Conservation (phyloP, 139 green algal species). For the Mychonastes homosphaera region DNA sequence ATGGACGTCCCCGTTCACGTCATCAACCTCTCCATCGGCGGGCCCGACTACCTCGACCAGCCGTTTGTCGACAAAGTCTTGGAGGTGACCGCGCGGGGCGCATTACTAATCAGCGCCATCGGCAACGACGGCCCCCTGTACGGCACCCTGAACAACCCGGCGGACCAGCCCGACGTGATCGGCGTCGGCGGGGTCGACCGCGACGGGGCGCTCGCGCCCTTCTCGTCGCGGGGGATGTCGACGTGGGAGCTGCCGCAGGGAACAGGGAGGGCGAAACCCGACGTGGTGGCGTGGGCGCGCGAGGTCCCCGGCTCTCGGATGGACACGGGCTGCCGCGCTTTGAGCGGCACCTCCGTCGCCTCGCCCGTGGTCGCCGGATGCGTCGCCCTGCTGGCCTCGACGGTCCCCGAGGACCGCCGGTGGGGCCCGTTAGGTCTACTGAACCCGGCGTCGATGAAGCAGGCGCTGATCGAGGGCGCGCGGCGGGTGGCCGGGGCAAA, state of each 20-base stretch:
- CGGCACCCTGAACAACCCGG: constrained; percentile 98
- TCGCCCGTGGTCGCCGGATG: constrained; percentile 93
- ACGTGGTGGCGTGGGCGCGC: constrained; percentile 89
- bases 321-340: constrained; percentile 59
- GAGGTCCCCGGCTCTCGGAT: constrained; percentile 91
- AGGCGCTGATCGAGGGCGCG: constrained; percentile 91
- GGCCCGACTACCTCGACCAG: constrained; percentile 92
- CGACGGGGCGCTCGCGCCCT: constrained; percentile 71
- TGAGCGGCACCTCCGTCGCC: constrained; percentile 81
- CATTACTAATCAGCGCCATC: constrained; percentile 90
- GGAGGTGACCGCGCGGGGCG: constrained; percentile 85
- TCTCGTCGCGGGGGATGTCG: constrained; percentile 90
- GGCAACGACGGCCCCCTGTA: constrained; percentile 96
- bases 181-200: constrained; percentile 94
- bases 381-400: constrained; percentile 80
- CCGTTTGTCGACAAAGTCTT: constrained; percentile 97
- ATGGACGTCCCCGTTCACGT: constrained; percentile 61
- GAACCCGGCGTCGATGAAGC: constrained; percentile 99
- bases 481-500: constrained; percentile 48
- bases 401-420: constrained; percentile 57
- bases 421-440: constrained; percentile 52
- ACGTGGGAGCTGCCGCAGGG: constrained; percentile 87
- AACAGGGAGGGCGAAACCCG: constrained; percentile 71
- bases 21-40: constrained; percentile 96
- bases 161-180: constrained; percentile 94